Percentiles rank a stretch among this genome's conserved stretches.
Evolutionary conservation across 495 filamentous ascomycete genomes (phyloP).

Genomic region (Arthonia radiata): DNA sequence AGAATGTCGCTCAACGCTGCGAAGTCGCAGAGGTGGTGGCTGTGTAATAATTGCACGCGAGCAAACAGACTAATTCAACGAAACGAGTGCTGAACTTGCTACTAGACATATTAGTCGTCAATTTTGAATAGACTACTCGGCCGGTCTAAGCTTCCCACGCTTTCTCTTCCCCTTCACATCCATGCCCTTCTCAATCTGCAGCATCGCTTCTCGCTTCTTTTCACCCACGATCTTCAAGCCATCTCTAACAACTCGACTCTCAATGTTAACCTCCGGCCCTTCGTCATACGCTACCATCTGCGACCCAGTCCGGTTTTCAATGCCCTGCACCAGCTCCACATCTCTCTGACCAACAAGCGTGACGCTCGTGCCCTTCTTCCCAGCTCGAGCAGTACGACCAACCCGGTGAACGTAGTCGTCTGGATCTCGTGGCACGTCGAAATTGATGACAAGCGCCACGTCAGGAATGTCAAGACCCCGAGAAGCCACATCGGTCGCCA

Average conservation of each 20-base stretch:
- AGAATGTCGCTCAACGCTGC: no score
- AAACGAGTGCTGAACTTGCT: no score
- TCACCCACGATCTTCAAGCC: constrained; percentile 68
- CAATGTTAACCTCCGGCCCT: constrained; percentile 74
- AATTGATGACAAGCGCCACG: constrained; percentile 79
- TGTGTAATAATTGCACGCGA: no score
- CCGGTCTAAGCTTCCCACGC: constrained; percentile 27
- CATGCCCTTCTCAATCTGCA: constrained; percentile 77
- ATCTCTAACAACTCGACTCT: constrained; percentile 60
- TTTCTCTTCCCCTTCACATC: constrained; percentile 62
- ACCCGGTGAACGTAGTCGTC: constrained; percentile 96
- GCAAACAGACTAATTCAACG: no score
- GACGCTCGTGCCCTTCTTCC: constrained; percentile 52
- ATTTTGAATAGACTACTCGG: no score
- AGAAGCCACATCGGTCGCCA: constrained; percentile 91
- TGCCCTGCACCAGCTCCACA: constrained; percentile 61
- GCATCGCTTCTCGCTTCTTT: constrained; percentile 68
- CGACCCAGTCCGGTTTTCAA: constrained; percentile 58
- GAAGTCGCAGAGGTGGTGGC: no score
- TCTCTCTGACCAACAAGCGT: constrained; percentile 85
- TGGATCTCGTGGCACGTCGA: constrained; percentile 79
- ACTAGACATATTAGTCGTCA: no score
- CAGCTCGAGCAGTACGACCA: constrained; percentile 82
- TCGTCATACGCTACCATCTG: constrained; percentile 65
- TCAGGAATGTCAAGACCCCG: constrained; percentile 88